These are phyloP conservation scores for Penicillium expansum DNA, from an alignment of 2,329 filamentous ascomycete genomes.

Conservation along the genomic window DNA sequence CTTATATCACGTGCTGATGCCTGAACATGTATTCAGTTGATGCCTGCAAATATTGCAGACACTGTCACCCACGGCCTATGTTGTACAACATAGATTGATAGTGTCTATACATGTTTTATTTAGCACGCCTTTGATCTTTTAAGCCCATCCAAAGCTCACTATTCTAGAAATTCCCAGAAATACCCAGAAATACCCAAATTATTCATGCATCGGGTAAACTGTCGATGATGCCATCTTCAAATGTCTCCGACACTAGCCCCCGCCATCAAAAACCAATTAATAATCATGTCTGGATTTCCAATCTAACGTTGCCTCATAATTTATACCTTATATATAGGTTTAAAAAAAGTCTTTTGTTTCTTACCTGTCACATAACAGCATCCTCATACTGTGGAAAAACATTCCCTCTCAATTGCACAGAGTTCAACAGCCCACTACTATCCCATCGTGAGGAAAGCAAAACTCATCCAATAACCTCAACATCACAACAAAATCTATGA, in stretches of 20 bases:
- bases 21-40: background rate
- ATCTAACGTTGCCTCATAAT: background rate
- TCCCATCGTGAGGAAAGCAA: background rate
- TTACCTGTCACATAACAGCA: background rate
- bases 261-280: background rate
- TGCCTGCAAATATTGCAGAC: background rate
- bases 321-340: background rate
- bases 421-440: background rate
- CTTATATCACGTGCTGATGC: background rate
- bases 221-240: background rate
- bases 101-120: background rate
- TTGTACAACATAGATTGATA: too few species aligned
- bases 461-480: background rate
- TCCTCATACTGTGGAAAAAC: background rate
- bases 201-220: background rate
- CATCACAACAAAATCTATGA: background rate
- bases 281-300: background rate
- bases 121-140: too few species aligned
- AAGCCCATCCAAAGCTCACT: background rate
- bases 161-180: background rate
- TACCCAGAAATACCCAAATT: background rate
- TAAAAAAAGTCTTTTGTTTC: background rate
- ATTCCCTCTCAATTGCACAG: background rate
- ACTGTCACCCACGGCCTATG: background rate
- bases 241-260: background rate